A percentile compares a stretch with the other conserved stretches of the same genome.
Conservation (phyloP, 2,329 filamentous ascomycete genomes). For the Macrophomina phaseolina region DNA sequence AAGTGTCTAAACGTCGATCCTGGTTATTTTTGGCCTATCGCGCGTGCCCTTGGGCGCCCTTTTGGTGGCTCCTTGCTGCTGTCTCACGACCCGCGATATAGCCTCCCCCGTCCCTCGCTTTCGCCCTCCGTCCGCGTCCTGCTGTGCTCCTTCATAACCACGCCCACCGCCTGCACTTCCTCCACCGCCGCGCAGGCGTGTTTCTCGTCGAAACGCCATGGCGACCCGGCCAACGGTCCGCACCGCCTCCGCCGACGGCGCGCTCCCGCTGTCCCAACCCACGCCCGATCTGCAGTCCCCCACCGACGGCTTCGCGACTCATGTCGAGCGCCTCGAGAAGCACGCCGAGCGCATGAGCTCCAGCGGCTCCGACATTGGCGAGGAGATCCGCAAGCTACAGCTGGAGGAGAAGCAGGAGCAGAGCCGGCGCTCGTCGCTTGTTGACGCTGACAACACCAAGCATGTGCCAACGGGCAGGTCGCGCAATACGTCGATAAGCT, state of each 20-base stretch:
- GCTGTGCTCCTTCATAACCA: constrained; percentile 20
- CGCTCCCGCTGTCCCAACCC: constrained; percentile 57
- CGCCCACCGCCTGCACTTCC: constrained; percentile 1
- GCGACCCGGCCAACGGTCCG: constrained; percentile 27
- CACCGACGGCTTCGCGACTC: constrained; percentile 67
- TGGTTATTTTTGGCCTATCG: constrained; percentile 22
- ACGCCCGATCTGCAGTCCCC: constrained; percentile 67
- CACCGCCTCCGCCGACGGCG: constrained; percentile 29
- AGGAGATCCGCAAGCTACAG: constrained; percentile 76
- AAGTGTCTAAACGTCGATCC: constrained; percentile 18
- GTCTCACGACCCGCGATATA: constrained; percentile 24
- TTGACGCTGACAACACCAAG: constrained; percentile 6
- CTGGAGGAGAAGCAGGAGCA: constrained; percentile 73
- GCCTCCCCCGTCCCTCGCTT: constrained; percentile 22
- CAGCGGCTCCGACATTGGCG: constrained; percentile 74
- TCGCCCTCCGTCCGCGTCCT: constrained; percentile 6
- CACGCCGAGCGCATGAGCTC: constrained; percentile 75
- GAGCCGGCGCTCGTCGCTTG: constrained; percentile 65
- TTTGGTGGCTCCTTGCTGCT: constrained; percentile 25
- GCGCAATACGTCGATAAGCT: constrained; percentile 50
- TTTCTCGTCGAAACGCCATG: constrained; percentile 25
- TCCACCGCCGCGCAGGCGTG: constrained; percentile 16
- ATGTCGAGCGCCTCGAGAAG: constrained; percentile 76
- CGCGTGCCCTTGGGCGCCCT: constrained; percentile 16
- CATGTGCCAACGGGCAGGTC: constrained; percentile 34